Conservation (phyloP, 2,329 filamentous ascomycete species). For the Teratosphaeria viscida region DNA sequence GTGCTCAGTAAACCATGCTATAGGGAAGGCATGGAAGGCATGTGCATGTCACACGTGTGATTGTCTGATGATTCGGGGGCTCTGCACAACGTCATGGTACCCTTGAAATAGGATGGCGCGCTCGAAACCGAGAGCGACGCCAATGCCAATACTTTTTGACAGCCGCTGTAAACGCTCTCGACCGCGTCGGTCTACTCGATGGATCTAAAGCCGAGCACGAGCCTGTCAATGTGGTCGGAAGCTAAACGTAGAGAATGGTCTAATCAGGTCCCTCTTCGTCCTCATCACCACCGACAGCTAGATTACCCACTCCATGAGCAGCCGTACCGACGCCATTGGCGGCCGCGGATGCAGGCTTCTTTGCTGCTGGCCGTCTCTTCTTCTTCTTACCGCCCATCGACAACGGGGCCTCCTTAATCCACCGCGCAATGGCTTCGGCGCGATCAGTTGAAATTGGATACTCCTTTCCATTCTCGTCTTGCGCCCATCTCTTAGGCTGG, state of each 20-base stretch:
- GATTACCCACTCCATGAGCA: conserved; percentile 6
- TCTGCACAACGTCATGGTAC: background rate
- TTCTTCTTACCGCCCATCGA: conserved; percentile 27
- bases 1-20: background rate
- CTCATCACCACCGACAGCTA: conserved; percentile 8
- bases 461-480: conserved; percentile 56
- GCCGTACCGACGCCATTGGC: conserved; percentile 6
- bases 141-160: background rate
- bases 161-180: background rate
- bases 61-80: background rate
- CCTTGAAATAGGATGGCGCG: background rate
- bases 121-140: background rate
- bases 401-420: conserved; percentile 48
- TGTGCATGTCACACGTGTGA: background rate
- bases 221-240: background rate
- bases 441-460: conserved; percentile 61
- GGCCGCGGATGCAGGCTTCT: conserved; percentile 12
- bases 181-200: background rate
- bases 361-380: conserved; percentile 25
- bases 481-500: conserved; percentile 49
- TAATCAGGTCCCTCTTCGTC: conserved; percentile 17
- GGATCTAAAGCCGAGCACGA: background rate
- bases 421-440: conserved; percentile 56
- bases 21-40: background rate
- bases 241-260: background rate